A percentile compares a stretch with the other conserved stretches of the same genome.
phyloP scores from a whole-genome alignment of 225 moss, liverwort and hornwort species.

The Marchantia paleacea region DNA sequence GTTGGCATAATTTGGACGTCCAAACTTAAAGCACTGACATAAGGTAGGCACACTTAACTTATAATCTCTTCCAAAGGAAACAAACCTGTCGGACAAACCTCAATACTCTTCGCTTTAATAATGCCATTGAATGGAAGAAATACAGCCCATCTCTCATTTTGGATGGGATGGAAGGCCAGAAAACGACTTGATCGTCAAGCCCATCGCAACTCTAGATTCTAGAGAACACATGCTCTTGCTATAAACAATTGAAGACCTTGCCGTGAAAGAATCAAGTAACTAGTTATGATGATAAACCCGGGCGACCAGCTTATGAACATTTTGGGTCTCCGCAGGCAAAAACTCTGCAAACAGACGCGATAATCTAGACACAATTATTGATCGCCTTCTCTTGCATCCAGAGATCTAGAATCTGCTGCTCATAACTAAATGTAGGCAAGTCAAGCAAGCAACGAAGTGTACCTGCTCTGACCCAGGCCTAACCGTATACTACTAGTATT shows the following conservation, averaged over 20 bases:
- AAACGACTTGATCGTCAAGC: conserved; percentile 23
- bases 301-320: conserved; percentile 20
- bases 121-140: conserved; percentile 24
- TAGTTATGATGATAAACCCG: conserved; percentile 38
- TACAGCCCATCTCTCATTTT: conserved; percentile 30
- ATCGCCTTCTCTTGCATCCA: conserved; percentile 8
- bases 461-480: conserved; percentile 9
- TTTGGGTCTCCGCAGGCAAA: conserved; percentile 31
- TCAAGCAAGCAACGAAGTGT: not conserved
- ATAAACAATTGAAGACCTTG: conserved; percentile 28
- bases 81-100: too few relatives aligned
- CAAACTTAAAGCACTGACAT: too few relatives aligned
- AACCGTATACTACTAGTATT: not conserved
- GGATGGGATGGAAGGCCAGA: conserved; percentile 25
- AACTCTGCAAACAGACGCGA: conserved; percentile 33
- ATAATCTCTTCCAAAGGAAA: not conserved
- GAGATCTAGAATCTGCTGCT: conserved; percentile 30
- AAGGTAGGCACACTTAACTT: too few relatives aligned
- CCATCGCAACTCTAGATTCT: conserved; percentile 1
- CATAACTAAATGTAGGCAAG: conserved; percentile 27
- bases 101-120: conserved; percentile 21
- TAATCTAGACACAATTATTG: conserved; percentile 16
- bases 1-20: too few relatives aligned
- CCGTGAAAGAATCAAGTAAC: conserved; percentile 36
- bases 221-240: conserved; percentile 33